phyloP scores from a whole-genome alignment of 371 early-diverging fungal genomes.

The Syncephalastrum sp. region DNA sequence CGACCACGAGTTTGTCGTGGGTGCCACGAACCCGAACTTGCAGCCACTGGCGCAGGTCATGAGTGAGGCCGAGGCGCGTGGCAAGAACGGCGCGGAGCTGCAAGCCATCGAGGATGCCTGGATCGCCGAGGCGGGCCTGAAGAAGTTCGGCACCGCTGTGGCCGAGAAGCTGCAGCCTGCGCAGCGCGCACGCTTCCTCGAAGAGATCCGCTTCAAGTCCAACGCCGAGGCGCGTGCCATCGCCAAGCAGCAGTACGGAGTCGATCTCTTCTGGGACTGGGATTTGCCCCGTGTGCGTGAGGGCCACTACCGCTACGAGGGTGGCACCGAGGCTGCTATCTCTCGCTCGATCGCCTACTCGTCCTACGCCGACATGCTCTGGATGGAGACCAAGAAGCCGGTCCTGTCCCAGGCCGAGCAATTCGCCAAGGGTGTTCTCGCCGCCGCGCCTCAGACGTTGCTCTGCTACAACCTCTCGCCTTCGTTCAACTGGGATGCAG shows the following conservation, averaged over 20 bases:
- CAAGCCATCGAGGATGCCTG: slow-evolving; percentile 88
- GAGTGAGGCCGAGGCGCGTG: slow-evolving; percentile 76
- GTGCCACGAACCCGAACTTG: slow-evolving; percentile 81
- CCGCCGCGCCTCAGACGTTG: slow-evolving; percentile 58
- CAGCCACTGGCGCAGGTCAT: slow-evolving; percentile 78
- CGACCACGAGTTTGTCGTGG: slow-evolving; percentile 96
- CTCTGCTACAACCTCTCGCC: slow-evolving; percentile 97
- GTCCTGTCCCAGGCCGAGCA: slow-evolving; percentile 90
- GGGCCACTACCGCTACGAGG: slow-evolving; percentile 95
- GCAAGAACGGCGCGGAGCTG: slow-evolving; percentile 75
- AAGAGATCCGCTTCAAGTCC: slow-evolving; percentile 64
- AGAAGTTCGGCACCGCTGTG: slow-evolving; percentile 83
- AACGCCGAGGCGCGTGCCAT: slow-evolving; percentile 81
- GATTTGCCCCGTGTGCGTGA: slow-evolving; percentile 92
- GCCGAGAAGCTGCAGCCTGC: slow-evolving; percentile 66
- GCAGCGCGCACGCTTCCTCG: slow-evolving; percentile 54
- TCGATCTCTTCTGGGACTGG: slow-evolving; percentile 91
- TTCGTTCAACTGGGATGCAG: slow-evolving; percentile 98
- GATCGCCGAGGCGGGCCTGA: slow-evolving; percentile 81
- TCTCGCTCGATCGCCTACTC: slow-evolving; percentile 89
- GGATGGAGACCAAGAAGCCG: slow-evolving; percentile 99
- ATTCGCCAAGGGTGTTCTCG: slow-evolving; percentile 83
- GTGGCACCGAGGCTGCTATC: slow-evolving; percentile 90
- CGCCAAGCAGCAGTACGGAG: slow-evolving; percentile 72
- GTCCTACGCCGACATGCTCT: slow-evolving; percentile 92